A percentile compares a stretch with the other conserved stretches of the same genome.
Conservation (phyloP, 306 rosid genomes). For the Citrullus mucosospermus region DNA sequence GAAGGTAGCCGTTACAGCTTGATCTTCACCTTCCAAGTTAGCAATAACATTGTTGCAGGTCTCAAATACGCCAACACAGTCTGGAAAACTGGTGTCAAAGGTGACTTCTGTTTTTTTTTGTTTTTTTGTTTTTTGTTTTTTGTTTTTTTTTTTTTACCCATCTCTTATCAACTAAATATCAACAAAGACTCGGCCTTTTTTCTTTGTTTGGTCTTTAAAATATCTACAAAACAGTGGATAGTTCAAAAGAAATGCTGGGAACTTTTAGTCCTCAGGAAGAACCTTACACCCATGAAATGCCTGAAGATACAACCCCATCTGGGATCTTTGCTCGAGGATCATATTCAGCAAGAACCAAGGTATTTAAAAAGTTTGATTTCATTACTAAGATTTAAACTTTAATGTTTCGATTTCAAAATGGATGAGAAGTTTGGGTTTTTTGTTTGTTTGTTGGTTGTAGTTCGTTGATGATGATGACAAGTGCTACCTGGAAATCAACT, state of each 20-base stretch:
- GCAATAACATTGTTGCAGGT: constrained; percentile 84
- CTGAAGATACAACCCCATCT: constrained; percentile 90
- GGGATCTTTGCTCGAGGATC: constrained; percentile 86
- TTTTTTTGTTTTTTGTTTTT: not conserved
- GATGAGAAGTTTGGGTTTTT: not conserved
- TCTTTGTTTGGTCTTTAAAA: not conserved
- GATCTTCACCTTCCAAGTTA: constrained; percentile 62
- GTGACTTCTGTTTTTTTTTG: constrained; percentile 18
- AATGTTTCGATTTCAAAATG: not conserved
- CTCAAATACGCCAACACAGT: constrained; percentile 87
- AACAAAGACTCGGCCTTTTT: not conserved
- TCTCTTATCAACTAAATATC: not conserved
- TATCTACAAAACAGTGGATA: constrained; percentile 48
- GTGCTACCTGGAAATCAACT: constrained; percentile 69
- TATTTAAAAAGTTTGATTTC: not conserved
- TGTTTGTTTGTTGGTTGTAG: constrained; percentile 15
- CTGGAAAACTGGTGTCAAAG: constrained; percentile 84
- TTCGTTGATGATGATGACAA: constrained; percentile 62
- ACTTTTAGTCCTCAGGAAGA: constrained; percentile 84
- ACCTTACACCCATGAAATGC: constrained; percentile 68
- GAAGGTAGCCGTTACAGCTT: constrained; percentile 90
- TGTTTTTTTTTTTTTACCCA: not conserved
- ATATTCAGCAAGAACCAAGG: constrained; percentile 84
- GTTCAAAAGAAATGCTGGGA: constrained; percentile 80
- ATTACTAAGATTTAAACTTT: not conserved